Evolutionary conservation across 768 basidiomycete species (phyloP), one percentile per base, ranked within the genome.

Genomic region (Phlebiopsis flavidoalba): DNA sequence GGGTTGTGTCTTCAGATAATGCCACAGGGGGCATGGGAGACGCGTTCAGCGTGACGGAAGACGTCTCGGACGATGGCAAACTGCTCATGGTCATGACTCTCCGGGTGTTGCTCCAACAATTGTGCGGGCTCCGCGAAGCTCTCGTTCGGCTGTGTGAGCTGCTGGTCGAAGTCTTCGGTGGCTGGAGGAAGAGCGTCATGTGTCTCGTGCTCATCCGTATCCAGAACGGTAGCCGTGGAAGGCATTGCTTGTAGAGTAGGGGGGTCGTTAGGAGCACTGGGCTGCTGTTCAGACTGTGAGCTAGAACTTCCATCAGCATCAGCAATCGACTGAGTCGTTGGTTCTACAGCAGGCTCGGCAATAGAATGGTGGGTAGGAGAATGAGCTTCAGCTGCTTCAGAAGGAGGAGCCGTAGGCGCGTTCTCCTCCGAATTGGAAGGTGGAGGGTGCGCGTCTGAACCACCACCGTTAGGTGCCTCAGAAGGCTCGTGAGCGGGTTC

Each of bases 201-300:
- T 14, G 57, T 58, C 6, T 58, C 56, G 5, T 51, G 72, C 35
- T 66, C 71, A 52, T 79, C 77, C 60, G 81, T 70, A 65, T 83
- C 77, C 52, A 80, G 71, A 45, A 86, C 69, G 33, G 85, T 87
- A 6, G 84, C 78, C 33, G 74, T 72, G 17, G 83, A 83, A 58
- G 80, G 70, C 17, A 65, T 69, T 19, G 77, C 70, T 69, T 79
- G 75, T 53, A 82, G 67, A 3, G 77, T 76, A 53, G 74, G 69
- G 45, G 65, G 35, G n/a, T 56, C 69, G 66, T 70, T 59, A 43
- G 68, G 65, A 36, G 69, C 65, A 61, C 70, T 67, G 61, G 72
- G 19, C 54, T 61, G 54, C 36, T 21, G 22, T 53, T 70, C 62
- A 64, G 77, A 73, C 76, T 83, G 81, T 65, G 70, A 67, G 70